Percentiles rank a stretch among this genome's conserved stretches.
Evolutionary conservation across 495 filamentous ascomycete species (phyloP).

Genomic region (Penicillium angulare): DNA sequence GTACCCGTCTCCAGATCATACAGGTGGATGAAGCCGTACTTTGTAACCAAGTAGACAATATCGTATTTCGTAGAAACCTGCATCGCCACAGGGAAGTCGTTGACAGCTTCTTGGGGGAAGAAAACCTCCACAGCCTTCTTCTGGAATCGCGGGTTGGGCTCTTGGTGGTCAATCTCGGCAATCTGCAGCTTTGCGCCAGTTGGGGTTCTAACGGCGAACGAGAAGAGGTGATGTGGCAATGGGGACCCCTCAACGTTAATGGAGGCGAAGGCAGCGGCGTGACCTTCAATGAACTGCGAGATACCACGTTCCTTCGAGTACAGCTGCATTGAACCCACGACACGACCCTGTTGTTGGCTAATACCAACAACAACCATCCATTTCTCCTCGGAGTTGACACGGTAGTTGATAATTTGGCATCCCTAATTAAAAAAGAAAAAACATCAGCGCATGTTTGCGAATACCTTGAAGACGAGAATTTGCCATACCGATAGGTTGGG

Average conservation of each 20-base stretch:
- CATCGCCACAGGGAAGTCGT: slow-evolving; percentile 98
- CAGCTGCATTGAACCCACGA: slow-evolving; percentile 93
- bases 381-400: slow-evolving; percentile 89
- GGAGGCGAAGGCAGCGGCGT: slow-evolving; percentile 92
- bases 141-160: slow-evolving; percentile 78
- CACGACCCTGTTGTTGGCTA: slow-evolving; percentile 84
- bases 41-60: slow-evolving; percentile 94
- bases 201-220: slow-evolving; percentile 86
- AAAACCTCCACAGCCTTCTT: slow-evolving; percentile 98
- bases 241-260: slow-evolving; percentile 84
- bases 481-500: slow-evolving; percentile 75
- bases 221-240: slow-evolving; percentile 90
- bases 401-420: slow-evolving; percentile 99
- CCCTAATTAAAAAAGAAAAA: slow-evolving; percentile 54
- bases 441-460: slow-evolving; percentile 15
- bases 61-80: slow-evolving; percentile 95
- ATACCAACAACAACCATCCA: slow-evolving; percentile 99
- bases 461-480: background rate
- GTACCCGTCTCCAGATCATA: slow-evolving; percentile 95
- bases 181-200: slow-evolving; percentile 95
- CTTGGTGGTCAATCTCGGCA: slow-evolving; percentile 93
- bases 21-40: slow-evolving; percentile 98
- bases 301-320: slow-evolving; percentile 95
- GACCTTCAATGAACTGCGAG: slow-evolving; percentile 96
- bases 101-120: slow-evolving; percentile 91